Base-by-base conservation (phyloP, 495 filamentous ascomycete species). In the Viridothelium virens region DNA sequence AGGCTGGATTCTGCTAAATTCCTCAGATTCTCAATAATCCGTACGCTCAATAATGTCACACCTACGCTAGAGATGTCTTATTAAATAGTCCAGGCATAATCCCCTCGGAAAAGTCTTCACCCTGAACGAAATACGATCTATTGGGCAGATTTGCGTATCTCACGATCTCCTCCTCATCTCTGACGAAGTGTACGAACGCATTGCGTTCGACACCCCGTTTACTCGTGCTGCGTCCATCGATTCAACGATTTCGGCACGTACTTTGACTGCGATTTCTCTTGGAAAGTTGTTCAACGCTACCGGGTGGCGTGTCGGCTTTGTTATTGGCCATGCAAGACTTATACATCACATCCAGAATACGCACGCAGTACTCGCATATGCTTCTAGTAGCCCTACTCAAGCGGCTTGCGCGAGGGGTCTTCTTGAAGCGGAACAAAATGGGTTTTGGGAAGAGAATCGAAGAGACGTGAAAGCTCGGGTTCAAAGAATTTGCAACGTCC, bases 221-320 rank as follows among this genome's bases (percentile, higher is more conserved):
- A 48, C 68, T 25, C 67, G 69, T 3, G 63, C 65, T 11, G 68
- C 68, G 12, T 59, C 69, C 2, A 12, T 70, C 16, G 34, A 25
- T 31, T 5, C 34, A 5, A 46, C 39, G 11, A 67, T 70, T 25
- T 68, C 68, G 1, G 31, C 25, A 14, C 37, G 46, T 6, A 71
- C 69, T 0, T 31, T 71, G 16, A 71, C 68, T 1, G 34, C 62
- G 6, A 61, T 50, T 39, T 70, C 68, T 37, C 33, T 69, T 37
- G 68, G 68, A 36, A 70, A 71, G 48, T 7, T 41, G 11, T 71
- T 71, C 64, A 66, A 71, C 38, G 44, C 38, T n/a, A 71, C 69
- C 3, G 68, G 69, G 3, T 71, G 69, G 68, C 25, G 68, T 6
- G 64, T 67, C 11, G 70, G 70, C 16, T 72, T 64, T 34, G 64